Percentiles rank a stretch among this genome's conserved stretches.
Conservation (phyloP, 306 rosid genomes). For the Pueraria montana region DNA sequence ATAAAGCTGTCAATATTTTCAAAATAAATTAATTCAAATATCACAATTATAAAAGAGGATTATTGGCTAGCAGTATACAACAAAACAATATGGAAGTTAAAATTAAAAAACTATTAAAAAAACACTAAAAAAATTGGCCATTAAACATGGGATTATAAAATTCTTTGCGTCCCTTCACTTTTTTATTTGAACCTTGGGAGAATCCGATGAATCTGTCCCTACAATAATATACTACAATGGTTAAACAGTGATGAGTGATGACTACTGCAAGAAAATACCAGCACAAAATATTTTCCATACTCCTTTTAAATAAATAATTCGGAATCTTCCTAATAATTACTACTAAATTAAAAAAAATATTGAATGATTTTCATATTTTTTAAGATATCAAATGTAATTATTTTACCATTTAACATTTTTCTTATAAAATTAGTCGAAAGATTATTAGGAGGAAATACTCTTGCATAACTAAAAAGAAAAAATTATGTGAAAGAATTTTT, state of each 20-base stretch:
- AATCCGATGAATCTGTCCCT: conserved; percentile 52
- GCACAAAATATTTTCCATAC: background rate
- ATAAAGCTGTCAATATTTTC: background rate
- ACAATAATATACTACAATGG: background rate
- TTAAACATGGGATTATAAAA: conserved; percentile 29
- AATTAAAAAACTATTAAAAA: background rate
- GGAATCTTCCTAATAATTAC: no score
- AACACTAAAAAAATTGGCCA: background rate
- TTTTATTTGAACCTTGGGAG: conserved; percentile 46
- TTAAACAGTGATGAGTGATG: background rate
- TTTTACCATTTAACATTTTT: background rate
- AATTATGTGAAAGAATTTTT: background rate
- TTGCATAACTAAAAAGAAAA: background rate
- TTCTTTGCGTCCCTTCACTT: conserved; percentile 20
- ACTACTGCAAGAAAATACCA: background rate
- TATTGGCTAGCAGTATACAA: background rate
- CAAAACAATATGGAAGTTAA: background rate
- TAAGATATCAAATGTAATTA: background rate
- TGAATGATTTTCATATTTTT: background rate
- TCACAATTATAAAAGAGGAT: background rate
- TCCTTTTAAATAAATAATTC: background rate
- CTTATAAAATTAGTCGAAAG: no score
- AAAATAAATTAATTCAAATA: background rate
- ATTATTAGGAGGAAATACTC: no score
- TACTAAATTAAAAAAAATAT: background rate